These are phyloP conservation scores for Solanum neorickii DNA, from an alignment of 257 asterid species.

Conservation along the genomic window DNA sequence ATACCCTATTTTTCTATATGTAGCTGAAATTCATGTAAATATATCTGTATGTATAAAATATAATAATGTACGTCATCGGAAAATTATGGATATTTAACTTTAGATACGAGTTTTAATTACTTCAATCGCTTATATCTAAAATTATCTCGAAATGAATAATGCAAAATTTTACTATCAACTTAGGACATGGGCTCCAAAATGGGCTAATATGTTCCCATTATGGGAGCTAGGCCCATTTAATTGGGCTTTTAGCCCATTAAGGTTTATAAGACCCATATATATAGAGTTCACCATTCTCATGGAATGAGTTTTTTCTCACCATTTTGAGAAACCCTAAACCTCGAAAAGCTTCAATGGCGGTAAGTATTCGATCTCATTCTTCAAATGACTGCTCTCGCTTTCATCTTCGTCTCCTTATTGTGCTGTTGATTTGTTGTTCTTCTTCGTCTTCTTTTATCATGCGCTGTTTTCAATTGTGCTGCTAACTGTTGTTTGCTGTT, in stretches of 20 bases:
- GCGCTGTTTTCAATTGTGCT: neutral
- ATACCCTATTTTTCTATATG: too few relatives aligned
- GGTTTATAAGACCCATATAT: neutral
- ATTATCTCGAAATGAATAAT: too few relatives aligned
- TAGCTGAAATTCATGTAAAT: too few relatives aligned
- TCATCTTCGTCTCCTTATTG: neutral
- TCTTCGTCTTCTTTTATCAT: neutral
- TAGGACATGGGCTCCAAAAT: neutral
- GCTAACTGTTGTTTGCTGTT: neutral
- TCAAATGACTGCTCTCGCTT: neutral
- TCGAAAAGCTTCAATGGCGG: slow-evolving; percentile 2
- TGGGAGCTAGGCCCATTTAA: neutral
- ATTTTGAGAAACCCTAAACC: neutral
- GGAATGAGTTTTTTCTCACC: neutral
- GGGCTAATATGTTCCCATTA: neutral
- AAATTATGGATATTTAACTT: too few relatives aligned
- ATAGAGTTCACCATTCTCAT: neutral
- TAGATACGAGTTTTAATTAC: too few relatives aligned
- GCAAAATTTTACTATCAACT: too few relatives aligned
- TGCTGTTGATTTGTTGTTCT: neutral
- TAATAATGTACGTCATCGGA: too few relatives aligned
- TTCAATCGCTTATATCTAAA: too few relatives aligned
- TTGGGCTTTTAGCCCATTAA: neutral
- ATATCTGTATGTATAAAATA: too few relatives aligned
- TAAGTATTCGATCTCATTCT: neutral